Percentiles rank a stretch among this genome's conserved stretches.
Evolutionary conservation across 257 asterid species (phyloP).

Genomic region (Avicennia marina): DNA sequence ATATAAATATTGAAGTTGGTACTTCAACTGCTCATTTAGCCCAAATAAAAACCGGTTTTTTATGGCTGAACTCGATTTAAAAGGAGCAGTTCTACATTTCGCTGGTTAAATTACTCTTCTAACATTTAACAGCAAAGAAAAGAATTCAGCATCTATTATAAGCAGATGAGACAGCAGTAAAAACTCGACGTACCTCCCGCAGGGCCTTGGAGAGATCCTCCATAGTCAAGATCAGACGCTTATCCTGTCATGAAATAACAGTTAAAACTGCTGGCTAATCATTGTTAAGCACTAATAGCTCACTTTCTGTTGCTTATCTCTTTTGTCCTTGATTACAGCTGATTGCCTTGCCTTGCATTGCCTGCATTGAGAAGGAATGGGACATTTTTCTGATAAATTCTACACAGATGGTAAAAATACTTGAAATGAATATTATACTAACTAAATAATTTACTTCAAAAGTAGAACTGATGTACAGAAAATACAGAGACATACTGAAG

Average conservation of each 20-base stretch:
- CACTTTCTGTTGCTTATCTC: slow-evolving; percentile 97
- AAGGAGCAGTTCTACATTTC: no score
- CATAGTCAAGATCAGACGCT: slow-evolving; percentile 88
- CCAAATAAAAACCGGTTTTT: no score
- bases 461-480: slow-evolving; percentile 2
- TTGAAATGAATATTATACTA: neutral
- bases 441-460: neutral
- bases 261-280: slow-evolving; percentile 21
- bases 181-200: slow-evolving; percentile 65
- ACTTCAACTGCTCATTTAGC: no score
- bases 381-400: slow-evolving; percentile 6
- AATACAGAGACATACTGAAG: slow-evolving; percentile 64
- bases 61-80: no score
- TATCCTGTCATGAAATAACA: slow-evolving; percentile 57
- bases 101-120: no score
- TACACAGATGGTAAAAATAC: neutral
- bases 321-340: slow-evolving; percentile 70
- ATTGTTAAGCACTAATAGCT: slow-evolving; percentile 1
- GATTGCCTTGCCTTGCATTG: slow-evolving; percentile 95
- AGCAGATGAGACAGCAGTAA: no score
- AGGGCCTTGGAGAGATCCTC: slow-evolving; percentile 95
- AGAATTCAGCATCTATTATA: no score
- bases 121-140: neutral
- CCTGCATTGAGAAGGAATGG: slow-evolving; percentile 36
- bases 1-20: no score